Base-by-base conservation (phyloP, 352 stramenopile species). In the Pythium rishiriense region DNA sequence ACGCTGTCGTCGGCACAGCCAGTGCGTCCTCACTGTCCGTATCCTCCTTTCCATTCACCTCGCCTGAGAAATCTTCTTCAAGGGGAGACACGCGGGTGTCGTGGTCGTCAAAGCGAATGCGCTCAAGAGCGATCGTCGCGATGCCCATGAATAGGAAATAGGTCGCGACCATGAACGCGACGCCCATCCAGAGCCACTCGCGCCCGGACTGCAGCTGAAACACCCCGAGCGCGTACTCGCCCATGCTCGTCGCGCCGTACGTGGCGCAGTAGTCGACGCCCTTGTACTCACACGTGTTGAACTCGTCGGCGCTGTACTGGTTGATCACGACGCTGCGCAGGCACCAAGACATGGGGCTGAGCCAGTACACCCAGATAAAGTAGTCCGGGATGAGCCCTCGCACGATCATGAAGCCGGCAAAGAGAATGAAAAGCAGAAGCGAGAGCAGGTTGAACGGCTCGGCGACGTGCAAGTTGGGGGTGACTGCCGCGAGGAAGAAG, bases 321-420 rank as follows among this genome's bases (percentile, higher is more conserved):
- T 64, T 83, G n/a, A 87, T 68, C 15, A 74, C 68, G 22, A 85
- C 37, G 46, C 68, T 73, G 33, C 82, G 80, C 15, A 87, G 56
- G 22, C 64, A 67, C 82, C 82, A 92, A 1, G 76, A 58, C 17
- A 92, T 64, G 12, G 85, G 85, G 55, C 88, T 79, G 22, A 93
- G 54, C 74, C 77, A 90, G 69, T 90, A 93, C 10, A 90, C 19
- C 85, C 85, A 93, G 28, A 80, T 74, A 11, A 81, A 61, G 62
- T 78, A 85, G 46, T 79, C 59, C 1, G 80, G 80, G 26, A 93
- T 83, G 28, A 71, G 64, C 8, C 81, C 62, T 39, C 85, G 81
- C 1, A 79, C 56, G 25, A 86, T 68, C 33, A 90, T 65, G n/a
- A 89, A 91, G 33, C 83, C 83, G 1, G 69, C 73, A 47, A 89